These are phyloP conservation scores for Backusella westeae DNA, from an alignment of 192 early-diverging fungal genomes.

Conservation along the genomic window DNA sequence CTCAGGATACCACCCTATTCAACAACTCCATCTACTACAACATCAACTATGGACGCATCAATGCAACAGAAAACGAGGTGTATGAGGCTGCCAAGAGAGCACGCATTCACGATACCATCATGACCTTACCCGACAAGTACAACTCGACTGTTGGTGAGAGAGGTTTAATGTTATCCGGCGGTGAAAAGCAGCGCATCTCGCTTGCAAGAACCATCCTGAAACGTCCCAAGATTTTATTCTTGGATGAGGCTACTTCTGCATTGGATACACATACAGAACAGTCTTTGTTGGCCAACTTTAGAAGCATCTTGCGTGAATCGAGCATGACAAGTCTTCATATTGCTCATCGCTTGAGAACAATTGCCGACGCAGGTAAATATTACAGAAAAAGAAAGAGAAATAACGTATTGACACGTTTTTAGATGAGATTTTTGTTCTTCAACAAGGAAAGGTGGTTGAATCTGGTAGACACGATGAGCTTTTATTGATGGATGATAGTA, in stretches of 20 bases:
- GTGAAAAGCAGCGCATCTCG: conserved; percentile 70
- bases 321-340: conserved; percentile 88
- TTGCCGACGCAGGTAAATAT: conserved; percentile 71
- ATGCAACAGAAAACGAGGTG: conserved; percentile 60
- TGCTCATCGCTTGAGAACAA: conserved; percentile 90
- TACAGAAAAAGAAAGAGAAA: background rate
- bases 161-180: conserved; percentile 65
- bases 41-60: conserved; percentile 83
- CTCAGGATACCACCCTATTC: conserved; percentile 94
- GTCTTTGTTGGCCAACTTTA: conserved; percentile 81
- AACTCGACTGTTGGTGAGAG: conserved; percentile 70
- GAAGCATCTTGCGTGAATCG: conserved; percentile 70
- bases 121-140: conserved; percentile 56
- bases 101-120: conserved; percentile 61
- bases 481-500: conserved; percentile 53
- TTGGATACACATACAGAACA: conserved; percentile 86
- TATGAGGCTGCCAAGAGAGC: conserved; percentile 56
- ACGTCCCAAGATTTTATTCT: conserved; percentile 79
- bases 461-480: conserved; percentile 83
- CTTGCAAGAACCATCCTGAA: conserved; percentile 94
- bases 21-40: conserved; percentile 92
- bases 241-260: conserved; percentile 94
- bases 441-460: conserved; percentile 83
- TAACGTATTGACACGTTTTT: background rate
- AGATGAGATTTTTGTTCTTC: conserved; percentile 92